A percentile compares a stretch with the other conserved stretches of the same genome.
Conservation (phyloP, 2,329 filamentous ascomycete species). For the Aciculosporium take region DNA sequence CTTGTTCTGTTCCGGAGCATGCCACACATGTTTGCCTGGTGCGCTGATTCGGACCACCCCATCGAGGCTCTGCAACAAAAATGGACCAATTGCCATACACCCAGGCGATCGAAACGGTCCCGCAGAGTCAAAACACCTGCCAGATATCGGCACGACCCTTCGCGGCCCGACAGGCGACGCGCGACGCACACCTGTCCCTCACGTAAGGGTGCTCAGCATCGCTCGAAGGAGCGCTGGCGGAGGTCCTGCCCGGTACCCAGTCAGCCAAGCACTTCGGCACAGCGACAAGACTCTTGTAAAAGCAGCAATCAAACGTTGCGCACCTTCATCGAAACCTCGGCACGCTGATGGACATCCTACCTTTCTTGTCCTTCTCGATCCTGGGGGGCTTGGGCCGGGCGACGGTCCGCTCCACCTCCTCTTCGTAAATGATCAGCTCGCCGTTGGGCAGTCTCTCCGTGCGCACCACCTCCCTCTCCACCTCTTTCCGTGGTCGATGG, state of each 20-base stretch:
- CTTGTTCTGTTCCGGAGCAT: neutral
- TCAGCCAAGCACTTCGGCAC: conserved; percentile 16
- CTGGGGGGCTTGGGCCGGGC: conserved; percentile 44
- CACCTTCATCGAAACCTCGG: conserved; percentile 52
- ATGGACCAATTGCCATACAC: too few relatives aligned
- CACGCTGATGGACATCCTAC: conserved; percentile 82
- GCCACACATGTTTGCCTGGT: neutral
- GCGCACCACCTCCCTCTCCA: conserved; percentile 38
- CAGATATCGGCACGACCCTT: neutral
- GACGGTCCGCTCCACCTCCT: conserved; percentile 40
- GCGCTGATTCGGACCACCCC: neutral
- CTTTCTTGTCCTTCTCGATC: conserved; percentile 84
- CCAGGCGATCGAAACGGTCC: neutral
- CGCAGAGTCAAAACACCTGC: neutral
- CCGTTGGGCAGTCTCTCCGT: conserved; percentile 45
- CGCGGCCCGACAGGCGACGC: neutral
- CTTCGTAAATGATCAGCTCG: conserved; percentile 49
- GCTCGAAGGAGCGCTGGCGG: conserved; percentile 49
- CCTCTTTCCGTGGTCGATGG: conserved; percentile 21
- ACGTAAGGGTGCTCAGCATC: conserved; percentile 59
- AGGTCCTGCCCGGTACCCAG: conserved; percentile 35
- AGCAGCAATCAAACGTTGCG: too few relatives aligned
- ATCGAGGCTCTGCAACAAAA: neutral
- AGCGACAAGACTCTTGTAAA: conserved; percentile 6
- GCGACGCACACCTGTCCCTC: conserved; percentile 9